Evolutionary conservation across 2,329 filamentous ascomycete species (phyloP), one percentile per base, ranked within the genome.

Genomic region (Malbranchea cinnamomea): DNA sequence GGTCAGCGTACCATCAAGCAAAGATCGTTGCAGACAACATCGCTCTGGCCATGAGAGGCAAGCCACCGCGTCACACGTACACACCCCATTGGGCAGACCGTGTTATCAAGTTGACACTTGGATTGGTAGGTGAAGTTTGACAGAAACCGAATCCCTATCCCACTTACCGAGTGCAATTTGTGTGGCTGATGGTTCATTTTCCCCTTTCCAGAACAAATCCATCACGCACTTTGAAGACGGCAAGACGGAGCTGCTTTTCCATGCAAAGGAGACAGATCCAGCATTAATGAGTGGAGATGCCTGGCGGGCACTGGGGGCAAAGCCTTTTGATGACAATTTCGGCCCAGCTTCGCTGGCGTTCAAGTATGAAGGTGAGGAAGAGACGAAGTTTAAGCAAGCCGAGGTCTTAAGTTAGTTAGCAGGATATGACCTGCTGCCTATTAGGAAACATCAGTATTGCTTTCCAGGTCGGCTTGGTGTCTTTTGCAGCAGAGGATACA

Each of bases 11-110:
- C 25, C 53, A 57, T 7, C 73, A 78, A 41, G 67, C 64, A 2
- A 52, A 56, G 17, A 42, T 68, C 3, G 69, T 63, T 0, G 61
- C 61, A 2, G 57, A 63, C 22, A 78, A 77, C 37, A 57, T 77
- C 11, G 42, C 71, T 2, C 50, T 57, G 1, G 49, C 56, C 0
- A 59, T 65, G 1, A 47, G 58, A 2, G 60, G 58, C 3, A 52
- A 57, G 35, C 32, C 41, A 17, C 31, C 31, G 16, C 57, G 58
- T 3, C 48, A 38, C 2, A 41, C 54, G 4, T 71, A 67, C 34
- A 46, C 43, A 15, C 54, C 56, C 7, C 41, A 53, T 16, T 65
- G 60, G 56, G 51, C 58, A 2, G 65, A 71, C 28, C 58, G 57
- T 0, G 48, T 59, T 4, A 71, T 68, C 33, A 68, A 68, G 43